These are phyloP conservation scores for Lentinula lateritia DNA, from an alignment of 768 basidiomycete genomes.

Conservation along the genomic window DNA sequence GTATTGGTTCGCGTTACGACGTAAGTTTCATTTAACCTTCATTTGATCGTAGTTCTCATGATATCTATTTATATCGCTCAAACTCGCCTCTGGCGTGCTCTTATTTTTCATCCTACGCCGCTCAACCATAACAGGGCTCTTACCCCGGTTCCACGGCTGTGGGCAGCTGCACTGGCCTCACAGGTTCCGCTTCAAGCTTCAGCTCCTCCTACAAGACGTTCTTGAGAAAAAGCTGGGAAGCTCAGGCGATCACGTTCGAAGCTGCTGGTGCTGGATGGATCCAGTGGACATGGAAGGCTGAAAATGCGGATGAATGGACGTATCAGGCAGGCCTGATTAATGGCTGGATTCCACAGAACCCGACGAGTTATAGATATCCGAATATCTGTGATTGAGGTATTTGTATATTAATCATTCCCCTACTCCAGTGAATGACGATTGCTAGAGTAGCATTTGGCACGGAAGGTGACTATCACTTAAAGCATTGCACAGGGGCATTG, in stretches of 20 bases:
- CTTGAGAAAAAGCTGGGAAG: slow-evolving; percentile 79
- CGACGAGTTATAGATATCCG: slow-evolving; percentile 46
- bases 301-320: slow-evolving; percentile 83
- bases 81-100: no score
- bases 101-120: neutral
- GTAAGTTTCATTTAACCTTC: neutral
- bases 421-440: neutral
- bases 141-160: slow-evolving; percentile 57
- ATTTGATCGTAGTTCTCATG: neutral
- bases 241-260: slow-evolving; percentile 73
- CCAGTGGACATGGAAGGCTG: slow-evolving; percentile 83
- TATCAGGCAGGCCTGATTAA: slow-evolving; percentile 68
- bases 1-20: slow-evolving; percentile 59
- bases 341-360: slow-evolving; percentile 79
- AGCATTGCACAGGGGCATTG: no score
- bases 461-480: no score
- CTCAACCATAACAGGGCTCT: slow-evolving; percentile 31
- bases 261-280: slow-evolving; percentile 61
- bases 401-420: neutral
- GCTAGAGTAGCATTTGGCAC: no score
- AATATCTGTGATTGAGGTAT: slow-evolving; percentile 41
- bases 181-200: slow-evolving; percentile 69
- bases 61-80: neutral
- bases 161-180: slow-evolving; percentile 72
- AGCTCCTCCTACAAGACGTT: slow-evolving; percentile 76